Evolutionary conservation across 2,329 filamentous ascomycete genomes (phyloP), one percentile per base, ranked within the genome.

Genomic region (Sclerotinia trifoliorum): DNA sequence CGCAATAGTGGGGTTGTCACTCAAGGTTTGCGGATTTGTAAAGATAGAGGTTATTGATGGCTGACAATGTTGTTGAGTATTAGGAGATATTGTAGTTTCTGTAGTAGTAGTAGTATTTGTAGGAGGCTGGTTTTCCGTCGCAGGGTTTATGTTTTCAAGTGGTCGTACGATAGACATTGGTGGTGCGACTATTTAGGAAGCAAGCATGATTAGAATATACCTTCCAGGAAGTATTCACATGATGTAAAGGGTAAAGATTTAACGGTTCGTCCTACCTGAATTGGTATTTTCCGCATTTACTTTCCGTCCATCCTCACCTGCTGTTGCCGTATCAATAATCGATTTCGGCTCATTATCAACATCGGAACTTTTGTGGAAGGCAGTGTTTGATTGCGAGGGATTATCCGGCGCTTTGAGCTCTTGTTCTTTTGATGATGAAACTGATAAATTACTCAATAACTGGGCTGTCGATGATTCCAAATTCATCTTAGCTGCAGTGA

Each of bases 391-490:
- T 26, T 46, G 19, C n/a, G 49, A 26, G 13, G 29, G 29, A 32
- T 46, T 5, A n/a, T 57, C 49, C 19, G 51, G 54, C 52, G 29
- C 57, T 39, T 35, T 54, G 52, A 52, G 46, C 35, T 66, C 68
- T 10, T 48, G 49, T 58, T 54, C 60, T 66, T 49, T 48, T 56
- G 48, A 49, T 39, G 60, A 19, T 51, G 60, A 26, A 51, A 26
- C 29, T 35, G 60, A 26, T 26, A 26, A 29, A 26, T 61, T 51
- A 60, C 60, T 63, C 49, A 63, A 60, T 55, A 60, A 65, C 55
- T 57, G 51, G 46, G 26, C 21, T 24, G 39, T n/a, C 24, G 63
- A 24, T 58, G 69, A 68, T 56, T 69, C 71, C 69, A 68, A 67
- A 70, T 69, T 13, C 51, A 51, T 61, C 62, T 52, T 70, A 66